phyloP scores from a whole-genome alignment of 1,284 basidiomycete species.

The Termitomyces sp. region DNA sequence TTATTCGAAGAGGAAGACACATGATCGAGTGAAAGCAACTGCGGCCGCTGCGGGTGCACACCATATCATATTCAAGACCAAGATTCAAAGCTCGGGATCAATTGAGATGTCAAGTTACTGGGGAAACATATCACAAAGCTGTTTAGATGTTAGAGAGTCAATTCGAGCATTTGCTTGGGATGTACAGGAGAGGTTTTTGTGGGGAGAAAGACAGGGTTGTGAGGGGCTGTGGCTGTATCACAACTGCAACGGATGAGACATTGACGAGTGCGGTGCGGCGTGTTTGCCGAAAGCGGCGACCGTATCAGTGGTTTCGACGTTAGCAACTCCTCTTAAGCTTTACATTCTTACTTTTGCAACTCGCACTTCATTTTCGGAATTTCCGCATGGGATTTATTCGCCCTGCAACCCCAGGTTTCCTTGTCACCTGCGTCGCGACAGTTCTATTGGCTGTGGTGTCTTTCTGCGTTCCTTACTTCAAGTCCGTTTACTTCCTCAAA shows the following conservation, averaged over 20 bases:
- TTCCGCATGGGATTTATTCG: constrained; percentile 52
- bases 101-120: neutral
- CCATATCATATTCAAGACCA: neutral
- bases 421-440: constrained; percentile 73
- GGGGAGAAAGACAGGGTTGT: neutral
- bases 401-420: constrained; percentile 81
- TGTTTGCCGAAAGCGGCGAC: neutral
- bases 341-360: neutral
- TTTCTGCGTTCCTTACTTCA: constrained; percentile 83
- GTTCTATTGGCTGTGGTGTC: constrained; percentile 75
- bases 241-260: neutral
- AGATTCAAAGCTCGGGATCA: neutral
- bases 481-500: constrained; percentile 80
- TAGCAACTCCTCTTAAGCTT: neutral
- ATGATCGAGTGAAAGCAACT: neutral
- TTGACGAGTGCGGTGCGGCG: neutral
- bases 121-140: neutral
- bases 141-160: neutral
- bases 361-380: neutral
- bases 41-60: neutral
- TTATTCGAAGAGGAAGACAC: neutral
- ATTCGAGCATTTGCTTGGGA: neutral
- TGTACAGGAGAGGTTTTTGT: neutral
- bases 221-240: neutral
- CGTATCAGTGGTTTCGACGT: neutral